Conservation (phyloP, 352 stramenopile species). For the Globisporangium spinosum region DNA sequence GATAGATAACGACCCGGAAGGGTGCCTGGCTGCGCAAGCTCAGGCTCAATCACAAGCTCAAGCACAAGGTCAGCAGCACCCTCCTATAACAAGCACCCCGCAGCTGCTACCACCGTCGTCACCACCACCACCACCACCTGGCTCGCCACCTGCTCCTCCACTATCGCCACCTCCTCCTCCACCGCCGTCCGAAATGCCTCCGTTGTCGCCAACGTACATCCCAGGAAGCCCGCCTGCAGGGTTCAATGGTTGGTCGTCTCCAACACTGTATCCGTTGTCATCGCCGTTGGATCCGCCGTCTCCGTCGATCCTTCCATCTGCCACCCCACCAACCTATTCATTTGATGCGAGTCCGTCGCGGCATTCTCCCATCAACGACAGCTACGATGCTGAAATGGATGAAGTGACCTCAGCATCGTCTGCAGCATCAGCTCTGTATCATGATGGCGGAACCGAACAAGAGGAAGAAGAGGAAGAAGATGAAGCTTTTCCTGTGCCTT, state of each 20-base stretch:
- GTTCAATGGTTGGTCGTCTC: conserved; percentile 21
- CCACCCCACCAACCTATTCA: not conserved
- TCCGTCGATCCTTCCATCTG: conserved; percentile 13
- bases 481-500: conserved; percentile 64
- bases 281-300: conserved; percentile 28
- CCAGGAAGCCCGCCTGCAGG: conserved; percentile 5
- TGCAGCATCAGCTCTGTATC: not conserved
- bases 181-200: conserved; percentile 23
- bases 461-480: conserved; percentile 58
- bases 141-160: conserved; percentile 10
- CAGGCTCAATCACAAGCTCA: conserved; percentile 22
- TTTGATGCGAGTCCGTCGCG: not conserved
- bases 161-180: conserved; percentile 18
- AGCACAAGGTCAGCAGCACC: conserved; percentile 9
- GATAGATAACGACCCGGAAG: conserved; percentile 63
- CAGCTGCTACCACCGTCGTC: not conserved
- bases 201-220: conserved; percentile 13
- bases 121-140: conserved; percentile 21
- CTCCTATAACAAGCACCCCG: not conserved
- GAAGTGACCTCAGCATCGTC: conserved; percentile 12
- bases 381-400: conserved; percentile 12
- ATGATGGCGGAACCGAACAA: conserved; percentile 29
- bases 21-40: conserved; percentile 37
- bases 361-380: conserved; percentile 6
- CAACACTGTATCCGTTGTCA: conserved; percentile 23